These are phyloP conservation scores for Eutypa lata DNA, from an alignment of 2,329 filamentous ascomycete genomes.

Conservation along the genomic window DNA sequence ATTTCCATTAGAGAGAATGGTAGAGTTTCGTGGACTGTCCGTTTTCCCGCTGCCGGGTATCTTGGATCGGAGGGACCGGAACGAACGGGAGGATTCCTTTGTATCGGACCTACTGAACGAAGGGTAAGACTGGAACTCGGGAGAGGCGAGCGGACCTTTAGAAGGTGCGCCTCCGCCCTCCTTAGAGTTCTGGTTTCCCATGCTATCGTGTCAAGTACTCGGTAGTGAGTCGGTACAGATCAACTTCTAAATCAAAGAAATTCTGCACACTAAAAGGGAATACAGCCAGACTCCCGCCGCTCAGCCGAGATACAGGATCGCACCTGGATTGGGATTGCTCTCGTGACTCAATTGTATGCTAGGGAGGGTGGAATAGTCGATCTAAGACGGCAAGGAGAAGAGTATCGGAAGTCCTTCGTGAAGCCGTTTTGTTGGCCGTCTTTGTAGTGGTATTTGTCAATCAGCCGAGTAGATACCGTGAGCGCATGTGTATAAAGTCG, in stretches of 20 bases:
- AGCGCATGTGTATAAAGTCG: constrained; percentile 6
- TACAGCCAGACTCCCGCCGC: constrained; percentile 23
- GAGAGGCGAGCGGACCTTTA: constrained; percentile 39
- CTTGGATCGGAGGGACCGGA: constrained; percentile 83
- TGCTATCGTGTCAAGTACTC: constrained; percentile 34
- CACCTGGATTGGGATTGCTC: constrained; percentile 13
- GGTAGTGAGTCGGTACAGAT: background rate
- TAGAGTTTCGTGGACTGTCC: constrained; percentile 80
- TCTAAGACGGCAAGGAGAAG: constrained; percentile 47
- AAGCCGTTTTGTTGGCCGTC: constrained; percentile 49
- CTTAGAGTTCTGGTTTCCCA: constrained; percentile 76
- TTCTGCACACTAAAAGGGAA: constrained; percentile 13
- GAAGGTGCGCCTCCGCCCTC: constrained; percentile 52
- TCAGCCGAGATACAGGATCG: constrained; percentile 17
- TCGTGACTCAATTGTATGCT: constrained; percentile 27
- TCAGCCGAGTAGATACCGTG: constrained; percentile 17
- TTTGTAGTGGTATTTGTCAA: constrained; percentile 36
- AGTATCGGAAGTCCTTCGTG: constrained; percentile 41
- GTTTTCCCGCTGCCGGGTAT: constrained; percentile 71
- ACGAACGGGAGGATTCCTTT: constrained; percentile 84
- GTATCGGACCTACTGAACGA: constrained; percentile 93
- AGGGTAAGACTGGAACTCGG: constrained; percentile 75
- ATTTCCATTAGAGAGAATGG: constrained; percentile 60
- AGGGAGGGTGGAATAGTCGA: constrained; percentile 52
- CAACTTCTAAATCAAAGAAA: background rate